These are phyloP conservation scores for Thermochaetoides thermophila DNA, from an alignment of 495 filamentous ascomycete genomes.

Conservation along the genomic window DNA sequence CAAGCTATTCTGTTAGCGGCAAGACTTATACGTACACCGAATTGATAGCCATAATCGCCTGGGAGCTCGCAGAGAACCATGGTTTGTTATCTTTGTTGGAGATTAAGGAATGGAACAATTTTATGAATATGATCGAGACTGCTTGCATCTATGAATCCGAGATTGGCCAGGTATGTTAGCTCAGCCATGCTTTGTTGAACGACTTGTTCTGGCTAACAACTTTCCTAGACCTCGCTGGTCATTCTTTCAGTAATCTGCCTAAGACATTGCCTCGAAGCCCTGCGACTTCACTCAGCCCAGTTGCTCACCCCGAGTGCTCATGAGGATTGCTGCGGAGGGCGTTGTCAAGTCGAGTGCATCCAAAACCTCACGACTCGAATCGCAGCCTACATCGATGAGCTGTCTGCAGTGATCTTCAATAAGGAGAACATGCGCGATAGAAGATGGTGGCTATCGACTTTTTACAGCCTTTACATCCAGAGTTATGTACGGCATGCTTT, in stretches of 20 bases:
- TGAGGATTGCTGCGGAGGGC: constrained; percentile 10
- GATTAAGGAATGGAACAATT: constrained; percentile 14
- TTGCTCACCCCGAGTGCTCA: constrained; percentile 10
- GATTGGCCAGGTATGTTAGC: constrained; percentile 15
- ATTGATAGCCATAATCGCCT: constrained; percentile 21
- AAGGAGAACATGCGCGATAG: constrained; percentile 24
- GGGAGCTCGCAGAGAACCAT: constrained; percentile 24
- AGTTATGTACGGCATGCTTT: constrained; percentile 20
- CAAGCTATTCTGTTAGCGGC: constrained; percentile 6
- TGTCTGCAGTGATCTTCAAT: constrained; percentile 24
- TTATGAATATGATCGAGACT: constrained; percentile 20
- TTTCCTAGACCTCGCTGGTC: constrained; percentile 17
- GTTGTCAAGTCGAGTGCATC: constrained; percentile 21
- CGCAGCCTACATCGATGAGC: constrained; percentile 14
- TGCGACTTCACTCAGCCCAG: constrained; percentile 14
- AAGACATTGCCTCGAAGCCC: constrained; percentile 15
- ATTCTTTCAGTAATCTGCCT: constrained; percentile 20
- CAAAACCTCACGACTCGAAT: constrained; percentile 12
- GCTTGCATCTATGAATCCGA: constrained; percentile 20
- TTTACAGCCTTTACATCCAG: constrained; percentile 24
- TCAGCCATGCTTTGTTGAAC: too few species aligned
- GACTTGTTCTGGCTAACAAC: too few species aligned
- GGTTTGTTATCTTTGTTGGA: constrained; percentile 10
- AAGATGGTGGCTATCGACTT: constrained; percentile 22
- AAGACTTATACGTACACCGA: constrained; percentile 15